phyloP scores from a whole-genome alignment of 1,284 basidiomycete species.

The Apiotrichum brassicae region DNA sequence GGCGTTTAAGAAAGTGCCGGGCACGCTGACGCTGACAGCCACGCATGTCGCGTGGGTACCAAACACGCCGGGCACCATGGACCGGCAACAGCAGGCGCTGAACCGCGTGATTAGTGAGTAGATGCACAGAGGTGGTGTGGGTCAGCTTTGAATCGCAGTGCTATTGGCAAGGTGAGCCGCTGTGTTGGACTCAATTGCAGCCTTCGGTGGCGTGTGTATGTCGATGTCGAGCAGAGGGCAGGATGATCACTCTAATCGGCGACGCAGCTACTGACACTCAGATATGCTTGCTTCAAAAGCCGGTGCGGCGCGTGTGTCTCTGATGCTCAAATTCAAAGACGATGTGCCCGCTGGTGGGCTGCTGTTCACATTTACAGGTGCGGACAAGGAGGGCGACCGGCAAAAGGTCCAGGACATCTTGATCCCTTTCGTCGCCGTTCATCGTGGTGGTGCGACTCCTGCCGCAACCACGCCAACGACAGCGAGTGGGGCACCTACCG shows the following conservation, averaged over 20 bases:
- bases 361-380: slow-evolving; percentile 40
- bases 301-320: slow-evolving; percentile 30
- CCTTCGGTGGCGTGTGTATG: no score
- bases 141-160: no score
- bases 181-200: no score
- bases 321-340: slow-evolving; percentile 43
- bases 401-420: slow-evolving; percentile 41
- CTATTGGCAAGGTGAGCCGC: no score
- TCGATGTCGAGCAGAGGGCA: no score
- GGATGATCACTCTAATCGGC: no score
- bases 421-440: slow-evolving; percentile 41
- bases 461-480: slow-evolving; percentile 8
- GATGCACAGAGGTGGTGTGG: neutral
- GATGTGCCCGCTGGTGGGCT: slow-evolving; percentile 42
- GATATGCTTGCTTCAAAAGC: slow-evolving; percentile 45
- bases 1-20: slow-evolving; percentile 42
- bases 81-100: slow-evolving; percentile 41
- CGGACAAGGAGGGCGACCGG: slow-evolving; percentile 27
- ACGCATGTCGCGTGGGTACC: slow-evolving; percentile 43
- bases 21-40: slow-evolving; percentile 37
- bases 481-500: neutral
- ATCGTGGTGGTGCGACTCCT: slow-evolving; percentile 20
- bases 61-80: slow-evolving; percentile 30
- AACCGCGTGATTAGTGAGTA: slow-evolving; percentile 34
- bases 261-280: slow-evolving; percentile 15